These are phyloP conservation scores for Citrus sp. DNA, from an alignment of 345 rosid genomes.

Conservation along the genomic window DNA sequence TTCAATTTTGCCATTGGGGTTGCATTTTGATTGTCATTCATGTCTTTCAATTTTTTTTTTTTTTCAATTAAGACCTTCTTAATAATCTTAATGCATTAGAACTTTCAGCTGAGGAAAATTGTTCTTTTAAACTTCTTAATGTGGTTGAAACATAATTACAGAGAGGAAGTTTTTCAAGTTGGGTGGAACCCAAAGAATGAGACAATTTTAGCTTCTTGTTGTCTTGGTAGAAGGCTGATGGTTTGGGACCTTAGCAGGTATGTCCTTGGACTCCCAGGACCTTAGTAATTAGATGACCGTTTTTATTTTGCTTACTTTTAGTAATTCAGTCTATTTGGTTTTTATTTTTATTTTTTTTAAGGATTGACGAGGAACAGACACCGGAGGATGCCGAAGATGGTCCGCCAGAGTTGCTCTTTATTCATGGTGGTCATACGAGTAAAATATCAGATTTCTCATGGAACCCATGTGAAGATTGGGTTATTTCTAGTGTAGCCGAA, in stretches of 20 bases:
- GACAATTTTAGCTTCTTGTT: conserved; percentile 96
- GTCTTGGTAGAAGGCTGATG: conserved; percentile 99
- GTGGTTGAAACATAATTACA: conserved; percentile 18
- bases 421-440: conserved; percentile 99
- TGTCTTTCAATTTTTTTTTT: background rate
- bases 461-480: conserved; percentile 99
- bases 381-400: conserved; percentile 95
- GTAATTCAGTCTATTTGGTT: background rate
- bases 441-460: conserved; percentile 98
- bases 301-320: background rate
- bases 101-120: background rate
- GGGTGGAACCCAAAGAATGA: conserved; percentile 99
- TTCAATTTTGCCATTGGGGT: background rate
- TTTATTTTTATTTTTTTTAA: conserved; percentile 9
- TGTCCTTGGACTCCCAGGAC: conserved; percentile 15
- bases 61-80: too few species aligned
- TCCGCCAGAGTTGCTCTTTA: conserved; percentile 97
- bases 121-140: background rate
- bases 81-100: background rate
- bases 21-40: background rate
- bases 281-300: background rate
- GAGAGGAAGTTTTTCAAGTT: conserved; percentile 99
- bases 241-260: conserved; percentile 99
- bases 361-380: conserved; percentile 77
- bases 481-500: conserved; percentile 90